Conservation (phyloP, 2,329 filamentous ascomycete species). For the Exophiala aquamarina region DNA sequence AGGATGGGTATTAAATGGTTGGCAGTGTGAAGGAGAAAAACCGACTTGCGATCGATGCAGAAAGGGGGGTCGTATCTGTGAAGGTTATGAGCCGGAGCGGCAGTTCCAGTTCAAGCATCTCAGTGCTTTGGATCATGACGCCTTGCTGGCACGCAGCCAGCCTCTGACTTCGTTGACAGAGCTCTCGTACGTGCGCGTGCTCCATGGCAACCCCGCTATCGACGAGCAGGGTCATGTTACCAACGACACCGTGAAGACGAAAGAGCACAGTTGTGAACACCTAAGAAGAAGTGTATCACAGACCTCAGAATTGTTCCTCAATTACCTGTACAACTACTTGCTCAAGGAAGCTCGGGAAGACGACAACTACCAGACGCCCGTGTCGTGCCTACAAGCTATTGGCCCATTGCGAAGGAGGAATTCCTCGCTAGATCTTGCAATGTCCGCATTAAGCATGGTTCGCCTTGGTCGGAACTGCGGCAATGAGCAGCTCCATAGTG, state of each 20-base stretch:
- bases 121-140: slow-evolving; percentile 10
- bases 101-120: slow-evolving; percentile 11
- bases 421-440: slow-evolving; percentile 11
- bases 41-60: slow-evolving; percentile 11
- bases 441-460: slow-evolving; percentile 9
- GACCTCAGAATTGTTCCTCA: background rate
- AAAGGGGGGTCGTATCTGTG: slow-evolving; percentile 7
- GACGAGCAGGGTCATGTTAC: background rate
- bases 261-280: background rate
- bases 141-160: slow-evolving; percentile 9
- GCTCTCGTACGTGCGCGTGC: background rate
- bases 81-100: slow-evolving; percentile 11
- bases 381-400: slow-evolving; percentile 14
- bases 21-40: slow-evolving; percentile 14
- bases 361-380: background rate
- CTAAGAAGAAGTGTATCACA: background rate
- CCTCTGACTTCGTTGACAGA: slow-evolving; percentile 13
- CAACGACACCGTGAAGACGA: too few relatives aligned
- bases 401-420: slow-evolving; percentile 1
- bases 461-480: slow-evolving; percentile 9
- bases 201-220: background rate
- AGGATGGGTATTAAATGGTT: background rate
- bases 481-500: slow-evolving; percentile 6
- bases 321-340: background rate
- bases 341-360: background rate